Percentiles rank a stretch among this genome's conserved stretches.
These are phyloP conservation scores for Capsella rubella DNA, from an alignment of 441 rosid species.

Conservation along the genomic window DNA sequence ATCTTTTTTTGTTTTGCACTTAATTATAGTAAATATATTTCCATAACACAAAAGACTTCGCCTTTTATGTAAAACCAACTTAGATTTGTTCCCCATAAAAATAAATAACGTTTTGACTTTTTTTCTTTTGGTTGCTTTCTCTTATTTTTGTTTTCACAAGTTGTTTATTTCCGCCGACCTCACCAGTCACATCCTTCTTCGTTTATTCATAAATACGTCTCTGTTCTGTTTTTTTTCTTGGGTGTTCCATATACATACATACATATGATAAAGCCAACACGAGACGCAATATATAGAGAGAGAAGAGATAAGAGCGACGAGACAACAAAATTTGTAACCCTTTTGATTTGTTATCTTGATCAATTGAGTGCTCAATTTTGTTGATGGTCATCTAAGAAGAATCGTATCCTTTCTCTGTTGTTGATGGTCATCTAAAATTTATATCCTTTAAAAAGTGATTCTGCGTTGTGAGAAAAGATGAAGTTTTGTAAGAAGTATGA, in stretches of 20 bases:
- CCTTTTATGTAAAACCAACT: neutral
- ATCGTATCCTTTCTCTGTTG: neutral
- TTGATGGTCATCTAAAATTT: slow-evolving; percentile 48
- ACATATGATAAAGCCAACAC: slow-evolving; percentile 29
- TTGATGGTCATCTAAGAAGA: slow-evolving; percentile 46
- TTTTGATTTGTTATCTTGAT: neutral
- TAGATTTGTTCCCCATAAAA: slow-evolving; percentile 12
- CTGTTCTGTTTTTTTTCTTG: slow-evolving; percentile 6
- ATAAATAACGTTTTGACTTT: slow-evolving; percentile 29
- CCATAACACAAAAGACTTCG: neutral
- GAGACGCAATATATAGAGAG: slow-evolving; percentile 32
- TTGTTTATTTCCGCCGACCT: slow-evolving; percentile 28
- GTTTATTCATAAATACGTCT: slow-evolving; percentile 31
- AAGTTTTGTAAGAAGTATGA: slow-evolving; percentile 92
- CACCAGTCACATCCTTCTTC: slow-evolving; percentile 14
- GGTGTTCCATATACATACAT: neutral
- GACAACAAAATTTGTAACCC: neutral
- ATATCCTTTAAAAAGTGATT: neutral
- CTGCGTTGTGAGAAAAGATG: slow-evolving; percentile 48
- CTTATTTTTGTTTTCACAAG: neutral
- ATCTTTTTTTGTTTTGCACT: neutral
- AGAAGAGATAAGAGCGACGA: neutral
- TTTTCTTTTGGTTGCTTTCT: neutral
- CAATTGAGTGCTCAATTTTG: slow-evolving; percentile 22
- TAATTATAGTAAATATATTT: neutral